A percentile compares a stretch with the other conserved stretches of the same genome.
phyloP scores from a whole-genome alignment of 495 filamentous ascomycete species.

The Bombardia bombarda region DNA sequence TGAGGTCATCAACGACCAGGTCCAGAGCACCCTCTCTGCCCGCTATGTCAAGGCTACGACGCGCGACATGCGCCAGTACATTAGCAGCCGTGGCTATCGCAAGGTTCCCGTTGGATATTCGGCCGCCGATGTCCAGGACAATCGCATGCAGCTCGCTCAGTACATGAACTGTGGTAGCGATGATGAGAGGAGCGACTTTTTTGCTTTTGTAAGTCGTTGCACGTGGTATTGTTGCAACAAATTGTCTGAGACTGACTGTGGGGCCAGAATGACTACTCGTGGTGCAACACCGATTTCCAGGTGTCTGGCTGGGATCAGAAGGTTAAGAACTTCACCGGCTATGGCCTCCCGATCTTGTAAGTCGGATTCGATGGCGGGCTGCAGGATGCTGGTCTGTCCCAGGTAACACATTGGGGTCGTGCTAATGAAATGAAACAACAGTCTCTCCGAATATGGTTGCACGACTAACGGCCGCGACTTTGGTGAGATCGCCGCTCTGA shows the following conservation, averaged over 20 bases:
- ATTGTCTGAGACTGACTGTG: constrained; percentile 5
- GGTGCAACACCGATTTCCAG: constrained; percentile 79
- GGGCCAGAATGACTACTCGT: constrained; percentile 82
- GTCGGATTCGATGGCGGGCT: no score
- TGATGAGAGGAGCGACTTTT: constrained; percentile 85
- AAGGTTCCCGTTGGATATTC: constrained; percentile 88
- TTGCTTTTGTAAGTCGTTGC: constrained; percentile 58
- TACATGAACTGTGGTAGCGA: constrained; percentile 95
- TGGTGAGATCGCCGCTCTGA: constrained; percentile 70
- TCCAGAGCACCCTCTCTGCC: constrained; percentile 60
- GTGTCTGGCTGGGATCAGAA: constrained; percentile 83
- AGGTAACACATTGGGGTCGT: no score
- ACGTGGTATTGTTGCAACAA: background rate
- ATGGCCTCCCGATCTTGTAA: constrained; percentile 80
- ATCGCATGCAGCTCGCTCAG: constrained; percentile 79
- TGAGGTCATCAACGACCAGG: constrained; percentile 84
- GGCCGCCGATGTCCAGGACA: constrained; percentile 75
- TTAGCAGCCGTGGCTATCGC: constrained; percentile 64
- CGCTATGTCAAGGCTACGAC: constrained; percentile 91
- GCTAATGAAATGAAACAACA: constrained; percentile 20
- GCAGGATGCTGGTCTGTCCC: no score
- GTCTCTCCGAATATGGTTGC: constrained; percentile 91
- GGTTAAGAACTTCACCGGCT: constrained; percentile 83
- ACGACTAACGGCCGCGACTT: constrained; percentile 70
- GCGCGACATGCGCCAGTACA: constrained; percentile 84